These are phyloP conservation scores for Lepiota brunneoincarnata DNA, from an alignment of 768 basidiomycete genomes.

Conservation along the genomic window DNA sequence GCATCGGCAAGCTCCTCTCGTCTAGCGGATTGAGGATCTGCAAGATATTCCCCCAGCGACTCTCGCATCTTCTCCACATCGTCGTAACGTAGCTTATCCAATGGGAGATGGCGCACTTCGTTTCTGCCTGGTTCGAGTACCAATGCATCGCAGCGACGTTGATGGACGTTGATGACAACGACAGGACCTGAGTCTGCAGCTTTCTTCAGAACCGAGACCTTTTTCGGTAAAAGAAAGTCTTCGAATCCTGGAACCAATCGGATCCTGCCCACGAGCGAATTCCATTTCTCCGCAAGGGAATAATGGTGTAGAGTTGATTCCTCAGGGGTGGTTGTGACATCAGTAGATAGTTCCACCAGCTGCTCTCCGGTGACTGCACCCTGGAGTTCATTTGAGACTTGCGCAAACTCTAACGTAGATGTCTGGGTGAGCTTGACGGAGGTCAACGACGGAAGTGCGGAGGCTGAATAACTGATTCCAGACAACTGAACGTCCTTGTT, in stretches of 20 bases:
- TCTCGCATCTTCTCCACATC: neutral
- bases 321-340: constrained; percentile 11
- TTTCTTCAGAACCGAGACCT: constrained; percentile 3
- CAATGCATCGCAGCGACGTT: constrained; percentile 21
- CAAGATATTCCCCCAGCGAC: neutral
- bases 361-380: too few species aligned
- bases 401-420: too few species aligned
- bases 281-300: constrained; percentile 18
- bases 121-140: constrained; percentile 11
- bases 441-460: constrained; percentile 16
- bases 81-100: neutral
- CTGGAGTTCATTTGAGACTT: too few species aligned
- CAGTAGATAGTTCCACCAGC: too few species aligned
- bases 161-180: constrained; percentile 18
- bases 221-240: constrained; percentile 18
- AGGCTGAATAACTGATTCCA: constrained; percentile 7
- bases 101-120: constrained; percentile 10
- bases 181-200: constrained; percentile 16
- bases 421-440: neutral
- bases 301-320: constrained; percentile 14
- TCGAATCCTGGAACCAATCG: constrained; percentile 16
- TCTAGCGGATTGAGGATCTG: too few species aligned
- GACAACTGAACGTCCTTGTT: neutral
- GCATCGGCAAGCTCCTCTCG: neutral
- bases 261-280: constrained; percentile 14